Base-by-base conservation (phyloP, 2,329 filamentous ascomycete species). In the Colletotrichum nymphaeae region DNA sequence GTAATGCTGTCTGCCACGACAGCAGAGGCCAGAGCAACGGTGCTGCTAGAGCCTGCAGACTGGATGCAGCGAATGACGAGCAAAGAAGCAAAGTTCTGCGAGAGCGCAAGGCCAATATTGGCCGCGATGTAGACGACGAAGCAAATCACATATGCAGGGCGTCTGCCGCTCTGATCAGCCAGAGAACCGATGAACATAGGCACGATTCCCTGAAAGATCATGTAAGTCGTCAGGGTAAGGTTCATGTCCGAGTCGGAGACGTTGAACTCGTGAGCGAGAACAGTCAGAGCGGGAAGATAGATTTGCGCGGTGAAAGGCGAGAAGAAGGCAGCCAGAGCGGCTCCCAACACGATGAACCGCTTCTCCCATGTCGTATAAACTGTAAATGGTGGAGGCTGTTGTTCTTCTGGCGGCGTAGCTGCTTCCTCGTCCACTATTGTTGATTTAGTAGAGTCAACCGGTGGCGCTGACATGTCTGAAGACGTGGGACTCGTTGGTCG, bases 1-100 rank as follows among this genome's bases (percentile, higher is more conserved):
- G 90, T 92, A 12, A 89, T 84, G 7, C 93, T 84, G 77, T 94
- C 93, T 0, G 89, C 89, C 1, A 94, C 86, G 0, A 93, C 88
- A 0, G 88, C 92, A 9, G 69, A 91, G 0, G 91, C 92, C 9
- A 94, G 79, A 0, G 91, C 88, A 35, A 87, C 87, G 4, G 88
- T 88, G 37, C 92, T 92, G 58, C 91, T 91, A 19, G 89, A 81
- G 9, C 93, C 93, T 3, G 88, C 87, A 1, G 72, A 72, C 9
- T 74, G 72, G 16, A 93, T 75, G 75, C 93, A 88, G 1, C 91
- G 88, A 76, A 93, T 91, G 3, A 82, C 85, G 59, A 92, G 86
- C 37, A 93, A 83, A 63, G 86, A 79, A 22, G 80, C 82, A n/a
- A 89, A 78, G n/a, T 82, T 84, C 0, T 86, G 85, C 1, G 88